Conservation (phyloP, 2,329 filamentous ascomycete species). For the Byssothecium circinans region DNA sequence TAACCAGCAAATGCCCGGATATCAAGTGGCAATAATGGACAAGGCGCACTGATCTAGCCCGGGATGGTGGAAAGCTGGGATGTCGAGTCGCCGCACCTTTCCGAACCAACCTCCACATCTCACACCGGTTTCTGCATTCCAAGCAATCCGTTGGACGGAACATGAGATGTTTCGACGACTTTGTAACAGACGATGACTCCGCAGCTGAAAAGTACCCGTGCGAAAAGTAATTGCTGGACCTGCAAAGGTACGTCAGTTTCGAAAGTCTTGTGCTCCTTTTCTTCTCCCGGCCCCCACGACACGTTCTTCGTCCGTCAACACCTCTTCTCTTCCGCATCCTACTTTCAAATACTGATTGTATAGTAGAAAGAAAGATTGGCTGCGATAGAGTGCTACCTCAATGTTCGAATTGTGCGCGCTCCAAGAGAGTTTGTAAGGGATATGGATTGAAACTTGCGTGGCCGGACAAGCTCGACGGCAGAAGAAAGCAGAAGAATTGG, state of each 20-base stretch:
- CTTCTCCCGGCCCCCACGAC: too few species aligned
- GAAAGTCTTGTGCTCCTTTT: neutral
- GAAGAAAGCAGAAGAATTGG: slow-evolving; percentile 44
- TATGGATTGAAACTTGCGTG: slow-evolving; percentile 53
- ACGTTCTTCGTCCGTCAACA: neutral
- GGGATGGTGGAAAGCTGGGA: neutral
- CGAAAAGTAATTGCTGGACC: slow-evolving; percentile 44
- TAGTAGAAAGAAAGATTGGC: slow-evolving; percentile 51
- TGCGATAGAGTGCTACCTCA: slow-evolving; percentile 50
- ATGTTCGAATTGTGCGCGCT: slow-evolving; percentile 50
- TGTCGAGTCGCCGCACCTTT: neutral
- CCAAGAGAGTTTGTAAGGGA: slow-evolving; percentile 48
- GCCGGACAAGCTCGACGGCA: slow-evolving; percentile 53
- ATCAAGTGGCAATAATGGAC: neutral
- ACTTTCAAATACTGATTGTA: neutral
- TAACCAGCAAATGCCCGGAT: too few species aligned
- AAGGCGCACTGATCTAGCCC: neutral
- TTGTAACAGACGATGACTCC: slow-evolving; percentile 6
- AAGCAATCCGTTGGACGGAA: neutral
- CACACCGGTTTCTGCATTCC: neutral
- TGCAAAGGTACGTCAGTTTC: slow-evolving; percentile 44
- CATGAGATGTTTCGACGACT: neutral
- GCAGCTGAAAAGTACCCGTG: slow-evolving; percentile 2
- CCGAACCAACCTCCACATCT: neutral
- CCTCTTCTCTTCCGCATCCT: slow-evolving; percentile 16